Evolutionary conservation across 2,329 filamentous ascomycete species (phyloP), one percentile per base, ranked within the genome.

Genomic region (Phialemonium atrogriseum): DNA sequence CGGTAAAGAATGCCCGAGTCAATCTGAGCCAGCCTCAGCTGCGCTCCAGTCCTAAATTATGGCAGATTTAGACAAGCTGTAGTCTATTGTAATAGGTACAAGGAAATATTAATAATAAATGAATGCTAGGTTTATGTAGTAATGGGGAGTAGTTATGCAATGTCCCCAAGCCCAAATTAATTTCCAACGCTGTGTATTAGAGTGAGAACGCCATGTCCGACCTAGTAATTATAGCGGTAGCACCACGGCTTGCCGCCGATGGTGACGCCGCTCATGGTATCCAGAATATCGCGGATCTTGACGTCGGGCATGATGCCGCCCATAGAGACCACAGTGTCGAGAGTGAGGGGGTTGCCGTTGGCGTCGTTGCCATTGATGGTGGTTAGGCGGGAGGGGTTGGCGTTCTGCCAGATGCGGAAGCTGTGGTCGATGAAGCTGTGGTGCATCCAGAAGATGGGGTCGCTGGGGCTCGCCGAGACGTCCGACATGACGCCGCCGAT

Each of bases 381-480:
- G n/a, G n/a, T n/a, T n/a, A n/a, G n/a, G n/a, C n/a, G n/a, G n/a
- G n/a, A n/a, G n/a, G n/a, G n/a, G n/a, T 30, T 22, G 28, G 9
- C 28, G 10, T 34, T 37, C 39, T 56, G 51, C 52, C 54, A 56
- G 29, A 46, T 43, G 26, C 49, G 44, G 49, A 49, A 55, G 18
- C 41, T 45, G 40, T 48, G 52, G 44, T 56, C 54, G 38, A 56
- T 41, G 39, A 53, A 56, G 5, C 41, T 21, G 40, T 56, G 52
- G 40, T 56, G 52, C 48, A 55, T 45, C 39, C 51, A 52, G 43
- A 56, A 58, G 28, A 51, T 35, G 2, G 54, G 55, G 36, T 58
- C 55, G 20, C 50, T 48, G 11, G 52, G 49, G 4, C 52, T 53
- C 4, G 49, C 43, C 3, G 51, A 42, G 2, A 58, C 51, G 15